Evolutionary conservation across 306 rosid genomes (phyloP).

Genomic region (Ochetophila trinervis): DNA sequence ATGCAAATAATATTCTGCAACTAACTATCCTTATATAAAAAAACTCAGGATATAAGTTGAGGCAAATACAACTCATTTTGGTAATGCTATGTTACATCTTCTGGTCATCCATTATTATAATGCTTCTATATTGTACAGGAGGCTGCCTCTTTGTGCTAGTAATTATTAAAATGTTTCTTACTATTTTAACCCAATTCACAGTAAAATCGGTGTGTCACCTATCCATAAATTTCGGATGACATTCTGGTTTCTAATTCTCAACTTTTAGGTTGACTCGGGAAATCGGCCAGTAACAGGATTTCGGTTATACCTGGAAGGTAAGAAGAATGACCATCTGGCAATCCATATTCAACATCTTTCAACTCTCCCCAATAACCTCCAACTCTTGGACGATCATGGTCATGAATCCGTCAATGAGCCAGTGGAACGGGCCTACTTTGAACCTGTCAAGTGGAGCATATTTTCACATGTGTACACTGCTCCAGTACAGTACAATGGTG

Average conservation of each 20-base stretch:
- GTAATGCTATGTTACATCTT: too few relatives aligned
- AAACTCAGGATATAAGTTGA: too few relatives aligned
- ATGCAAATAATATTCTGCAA: too few relatives aligned
- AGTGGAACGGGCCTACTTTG: slow-evolving; percentile 56
- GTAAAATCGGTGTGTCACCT: not conserved
- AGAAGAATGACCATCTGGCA: slow-evolving; percentile 60
- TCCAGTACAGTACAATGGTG: slow-evolving; percentile 58
- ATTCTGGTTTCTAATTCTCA: slow-evolving; percentile 18
- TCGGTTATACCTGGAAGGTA: slow-evolving; percentile 81
- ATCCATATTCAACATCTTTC: slow-evolving; percentile 94
- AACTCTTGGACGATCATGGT: slow-evolving; percentile 51
- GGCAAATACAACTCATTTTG: too few relatives aligned
- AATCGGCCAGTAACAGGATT: slow-evolving; percentile 81
- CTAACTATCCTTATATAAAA: too few relatives aligned
- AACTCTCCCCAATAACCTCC: slow-evolving; percentile 51
- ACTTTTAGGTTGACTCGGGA: slow-evolving; percentile 61
- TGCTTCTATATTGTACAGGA: too few relatives aligned
- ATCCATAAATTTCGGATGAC: not conserved
- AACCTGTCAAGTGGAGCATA: slow-evolving; percentile 74
- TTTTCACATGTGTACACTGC: slow-evolving; percentile 83
- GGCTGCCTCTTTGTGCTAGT: too few relatives aligned
- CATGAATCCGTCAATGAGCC: slow-evolving; percentile 48
- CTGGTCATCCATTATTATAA: too few relatives aligned
- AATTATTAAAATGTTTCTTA: not conserved
- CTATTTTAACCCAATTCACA: too few relatives aligned